Evolutionary conservation across 441 rosid genomes (phyloP), one percentile per base, ranked within the genome.

Genomic region (Francoa sonchifolia): DNA sequence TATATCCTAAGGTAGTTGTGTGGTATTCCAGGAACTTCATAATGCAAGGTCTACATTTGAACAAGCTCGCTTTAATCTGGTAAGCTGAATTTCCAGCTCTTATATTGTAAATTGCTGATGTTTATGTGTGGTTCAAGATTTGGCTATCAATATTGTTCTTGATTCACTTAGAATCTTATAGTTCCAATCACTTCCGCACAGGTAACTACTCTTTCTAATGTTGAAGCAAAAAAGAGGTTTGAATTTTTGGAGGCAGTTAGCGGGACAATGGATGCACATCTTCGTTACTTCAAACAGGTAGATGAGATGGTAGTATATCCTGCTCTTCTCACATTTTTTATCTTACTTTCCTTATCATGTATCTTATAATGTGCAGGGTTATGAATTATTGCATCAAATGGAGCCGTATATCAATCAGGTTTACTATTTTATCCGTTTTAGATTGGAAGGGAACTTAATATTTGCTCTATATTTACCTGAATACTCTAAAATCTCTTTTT

Each of bases 261-360:
- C 36, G 96, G 96, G 39, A 93, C 97, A 1, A 93, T 93, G 99
- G 96, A 93, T 70, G 99, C 99, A 4, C 99, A 88, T 74, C 96
- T 82, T 62, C 83, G 93, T 41, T 88, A 93, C 73, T 93, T 88
- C 56, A 93, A 88, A 67, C 96, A 93, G 68, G 99, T 77, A 55
- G 19, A 43, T 59, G 32, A 42, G 35, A 37, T 31, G 39, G 30
- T 8, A 13, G 19, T 14, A 34, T n/a, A n/a, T n/a, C n/a, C n/a
- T n/a, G n/a, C 25, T 44, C 43, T 29, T 48, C 35, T 35, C 37
- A 18, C 47, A 34, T 54, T 48, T 53, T 56, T 13, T 38, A 8
- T 9, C 9, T 44, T 33, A 40, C 34, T 19, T 34, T 31, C 25
- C 23, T 35, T n/a, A 29, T 33, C 12, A 27, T 48, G 48, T 49